phyloP scores from a whole-genome alignment of 179 eudicot genomes.

The Actinidia arguta region DNA sequence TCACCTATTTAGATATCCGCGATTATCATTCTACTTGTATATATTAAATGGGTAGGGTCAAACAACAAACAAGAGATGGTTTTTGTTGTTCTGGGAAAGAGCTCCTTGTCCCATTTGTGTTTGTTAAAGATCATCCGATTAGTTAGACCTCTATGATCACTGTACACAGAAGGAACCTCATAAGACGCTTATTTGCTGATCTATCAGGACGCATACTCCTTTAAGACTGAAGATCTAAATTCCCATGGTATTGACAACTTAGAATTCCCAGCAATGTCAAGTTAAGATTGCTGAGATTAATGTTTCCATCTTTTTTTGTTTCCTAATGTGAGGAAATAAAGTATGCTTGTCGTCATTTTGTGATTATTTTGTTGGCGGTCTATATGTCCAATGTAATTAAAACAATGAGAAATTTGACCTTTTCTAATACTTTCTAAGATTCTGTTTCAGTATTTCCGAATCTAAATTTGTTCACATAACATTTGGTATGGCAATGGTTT shows the following conservation, averaged over 20 bases:
- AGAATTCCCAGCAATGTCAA: background rate
- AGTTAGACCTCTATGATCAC: background rate
- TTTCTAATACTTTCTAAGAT: background rate
- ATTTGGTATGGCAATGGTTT: background rate
- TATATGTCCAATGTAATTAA: background rate
- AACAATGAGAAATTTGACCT: background rate
- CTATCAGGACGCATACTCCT: no score
- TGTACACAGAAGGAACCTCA: background rate
- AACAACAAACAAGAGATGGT: background rate
- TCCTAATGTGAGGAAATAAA: background rate
- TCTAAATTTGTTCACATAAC: background rate
- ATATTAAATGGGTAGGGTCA: background rate
- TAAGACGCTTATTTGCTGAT: no score
- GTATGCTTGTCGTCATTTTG: background rate
- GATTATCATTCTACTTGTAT: background rate
- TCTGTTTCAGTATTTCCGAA: background rate
- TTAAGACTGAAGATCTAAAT: background rate
- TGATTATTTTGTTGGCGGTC: background rate
- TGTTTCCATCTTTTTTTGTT: background rate
- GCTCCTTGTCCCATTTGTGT: background rate
- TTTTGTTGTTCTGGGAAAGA: background rate
- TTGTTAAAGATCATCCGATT: background rate
- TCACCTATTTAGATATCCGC: background rate
- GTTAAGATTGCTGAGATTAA: background rate
- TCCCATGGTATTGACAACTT: background rate